Evolutionary conservation across 306 rosid genomes (phyloP).

Genomic region (Spatholobus suberectus): DNA sequence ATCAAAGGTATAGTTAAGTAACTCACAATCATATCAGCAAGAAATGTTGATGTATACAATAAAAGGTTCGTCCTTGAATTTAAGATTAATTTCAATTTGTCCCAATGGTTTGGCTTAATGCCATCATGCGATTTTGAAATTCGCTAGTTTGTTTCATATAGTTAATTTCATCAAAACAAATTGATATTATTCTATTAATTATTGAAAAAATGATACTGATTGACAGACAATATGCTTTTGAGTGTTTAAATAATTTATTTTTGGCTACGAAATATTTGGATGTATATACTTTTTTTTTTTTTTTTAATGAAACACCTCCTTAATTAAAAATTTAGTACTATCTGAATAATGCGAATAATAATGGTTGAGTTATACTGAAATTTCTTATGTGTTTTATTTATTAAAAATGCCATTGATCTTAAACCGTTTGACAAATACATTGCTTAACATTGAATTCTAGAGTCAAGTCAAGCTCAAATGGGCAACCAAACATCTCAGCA

Average conservation of each 20-base stretch:
- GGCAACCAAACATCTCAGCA: background rate
- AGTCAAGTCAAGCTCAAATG: conserved; percentile 40
- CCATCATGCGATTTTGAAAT: background rate
- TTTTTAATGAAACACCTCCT: background rate
- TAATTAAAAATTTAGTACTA: background rate
- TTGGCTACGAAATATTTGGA: background rate
- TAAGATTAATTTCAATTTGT: background rate
- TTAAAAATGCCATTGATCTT: background rate
- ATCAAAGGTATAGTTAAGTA: background rate
- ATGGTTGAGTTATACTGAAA: background rate
- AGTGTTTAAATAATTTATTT: background rate
- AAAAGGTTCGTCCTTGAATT: background rate
- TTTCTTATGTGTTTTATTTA: background rate
- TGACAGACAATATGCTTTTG: background rate
- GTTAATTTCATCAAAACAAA: background rate
- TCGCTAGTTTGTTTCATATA: background rate
- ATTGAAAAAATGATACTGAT: background rate
- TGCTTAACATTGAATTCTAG: conserved; percentile 27
- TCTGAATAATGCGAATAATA: background rate
- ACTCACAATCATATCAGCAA: background rate
- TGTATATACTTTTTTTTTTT: background rate
- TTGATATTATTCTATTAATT: background rate
- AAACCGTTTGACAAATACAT: background rate
- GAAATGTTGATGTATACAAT: background rate
- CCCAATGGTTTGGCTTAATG: background rate